Base-by-base conservation (phyloP, 495 filamentous ascomycete genomes). In the Aspergillus baeticus region DNA sequence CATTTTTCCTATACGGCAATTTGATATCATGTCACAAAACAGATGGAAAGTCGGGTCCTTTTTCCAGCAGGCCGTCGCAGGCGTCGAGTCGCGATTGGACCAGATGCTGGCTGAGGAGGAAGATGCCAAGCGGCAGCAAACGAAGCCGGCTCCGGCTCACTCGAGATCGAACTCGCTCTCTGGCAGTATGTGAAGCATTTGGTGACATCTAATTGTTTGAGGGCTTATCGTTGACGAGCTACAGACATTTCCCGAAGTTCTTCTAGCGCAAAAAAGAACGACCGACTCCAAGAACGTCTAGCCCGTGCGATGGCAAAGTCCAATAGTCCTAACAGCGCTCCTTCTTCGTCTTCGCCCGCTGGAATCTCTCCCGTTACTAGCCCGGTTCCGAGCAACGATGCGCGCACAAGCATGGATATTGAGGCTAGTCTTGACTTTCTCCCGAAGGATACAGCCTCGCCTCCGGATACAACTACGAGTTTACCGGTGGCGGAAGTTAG, bases 71-170 rank as follows among this genome's bases (percentile, higher is more conserved):
- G 92, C 93, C 50, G 91, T 97, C 48, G 91, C 92, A 23, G 91
- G 91, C 36, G 88, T 99, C 43, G 94, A 99, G 73, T 95, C 92
- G 55, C 84, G 89, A 44, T 78, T 99, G 37, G 94, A 99, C 69
- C 89, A 82, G 44, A 96, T 99, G 51, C 79, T 99, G 55, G 86
- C 92, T 55, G 92, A 96, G 37, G 82, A 86, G 31, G 84, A 89
- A 15, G 81, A 72, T 8, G 50, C 54, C n/a, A 63, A 65, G 47
- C 63, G 74, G 26, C 48, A 31, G 54, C 63, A 63, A 39, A 38
- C 57, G 18, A 72, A 63, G 49, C 55, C 42, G 26, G 42, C 60
- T 15, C 54, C 63, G 18, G 18, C 63, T 42, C 72, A 69, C 39
- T 23, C 62, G 14, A 63, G 62, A 14, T 63, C 53, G 7, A 52